These are phyloP conservation scores for Eutypa lata DNA, from an alignment of 2,329 filamentous ascomycete species.

Conservation along the genomic window DNA sequence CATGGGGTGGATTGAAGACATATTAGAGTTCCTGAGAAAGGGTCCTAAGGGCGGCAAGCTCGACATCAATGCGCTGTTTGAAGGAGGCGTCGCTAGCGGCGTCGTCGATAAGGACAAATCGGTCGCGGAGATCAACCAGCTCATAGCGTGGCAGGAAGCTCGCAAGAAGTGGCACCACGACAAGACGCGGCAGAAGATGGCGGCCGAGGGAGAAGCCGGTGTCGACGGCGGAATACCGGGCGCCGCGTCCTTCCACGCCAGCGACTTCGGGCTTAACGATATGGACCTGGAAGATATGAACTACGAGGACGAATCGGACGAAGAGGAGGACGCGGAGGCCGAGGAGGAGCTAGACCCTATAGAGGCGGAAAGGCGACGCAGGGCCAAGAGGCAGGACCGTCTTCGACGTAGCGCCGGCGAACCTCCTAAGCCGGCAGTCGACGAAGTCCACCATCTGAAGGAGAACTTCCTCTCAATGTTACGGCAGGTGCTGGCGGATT, in stretches of 20 bases:
- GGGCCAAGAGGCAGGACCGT: slow-evolving; percentile 74
- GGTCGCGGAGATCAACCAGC: slow-evolving; percentile 74
- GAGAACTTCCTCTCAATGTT: slow-evolving; percentile 81
- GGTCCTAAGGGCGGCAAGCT: slow-evolving; percentile 83
- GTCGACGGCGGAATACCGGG: slow-evolving; percentile 48
- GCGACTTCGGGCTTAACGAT: slow-evolving; percentile 86
- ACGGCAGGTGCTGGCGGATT: slow-evolving; percentile 75
- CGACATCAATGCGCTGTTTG: slow-evolving; percentile 91
- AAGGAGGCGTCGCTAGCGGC: slow-evolving; percentile 67
- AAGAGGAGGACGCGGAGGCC: slow-evolving; percentile 64
- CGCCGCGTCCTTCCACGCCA: slow-evolving; percentile 63
- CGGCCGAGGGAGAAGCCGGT: slow-evolving; percentile 66
- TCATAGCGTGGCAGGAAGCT: slow-evolving; percentile 92
- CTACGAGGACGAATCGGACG: slow-evolving; percentile 70
- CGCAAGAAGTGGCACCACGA: slow-evolving; percentile 97
- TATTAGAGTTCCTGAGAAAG: slow-evolving; percentile 86
- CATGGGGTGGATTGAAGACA: slow-evolving; percentile 96
- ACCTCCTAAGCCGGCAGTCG: slow-evolving; percentile 75
- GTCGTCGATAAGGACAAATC: slow-evolving; percentile 69
- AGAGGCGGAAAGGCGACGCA: slow-evolving; percentile 74
- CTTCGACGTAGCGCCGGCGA: slow-evolving; percentile 79
- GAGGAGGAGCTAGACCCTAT: slow-evolving; percentile 86
- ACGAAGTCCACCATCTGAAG: slow-evolving; percentile 74
- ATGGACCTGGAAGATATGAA: slow-evolving; percentile 84
- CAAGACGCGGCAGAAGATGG: slow-evolving; percentile 99